Base-by-base conservation (phyloP, 306 rosid species). In the Prunus mume region DNA sequence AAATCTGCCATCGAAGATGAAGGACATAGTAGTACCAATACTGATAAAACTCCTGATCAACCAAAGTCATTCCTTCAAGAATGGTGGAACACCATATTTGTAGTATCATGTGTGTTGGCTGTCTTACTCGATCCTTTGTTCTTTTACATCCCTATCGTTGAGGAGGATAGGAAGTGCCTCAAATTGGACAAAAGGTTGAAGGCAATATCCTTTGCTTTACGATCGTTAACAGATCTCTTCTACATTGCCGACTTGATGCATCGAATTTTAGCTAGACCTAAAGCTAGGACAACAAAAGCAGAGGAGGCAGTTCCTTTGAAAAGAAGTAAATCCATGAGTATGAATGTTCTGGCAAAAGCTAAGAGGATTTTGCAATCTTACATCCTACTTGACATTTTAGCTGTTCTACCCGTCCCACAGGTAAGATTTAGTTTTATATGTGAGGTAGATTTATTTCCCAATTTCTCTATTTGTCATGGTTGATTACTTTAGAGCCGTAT, bases 91-190 rank as follows among this genome's bases (percentile, higher is more conserved):
- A 76, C 45, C 65, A 22, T 76, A 49, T 81, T 81, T 56, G 45
- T 76, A 41, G 14, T 60, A 51, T 81, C 78, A 49, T 77, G 81
- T 60, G 50, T 81, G 43, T 49, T 81, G 66, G 81, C 85, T 17
- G 85, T 81, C 43, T 71, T 55, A 13, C 19, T 68, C 49, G 85
- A 81, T 67, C 81, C 85, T 9, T 58, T 81, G 69, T 81, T 81
- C 78, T 71, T 81, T 50, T 81, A 81, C 73, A 68, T 81, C 56
- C 81, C 85, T 14, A 49, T 73, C 41, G 11, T 81, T 19, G 14
- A 72, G 2, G 65, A 76, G 12, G 34, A 34, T 4, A n/a, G 22
- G 60, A 81, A 76, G 61, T 81, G 81, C 57, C 75, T 81, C 34
- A 56, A 70, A 66, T 45, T 77, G 78, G 85, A 81, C 69, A 24